A percentile compares a stretch with the other conserved stretches of the same genome.
Evolutionary conservation across 2,329 filamentous ascomycete genomes (phyloP).

Genomic region (Leptographium wingfieldii): DNA sequence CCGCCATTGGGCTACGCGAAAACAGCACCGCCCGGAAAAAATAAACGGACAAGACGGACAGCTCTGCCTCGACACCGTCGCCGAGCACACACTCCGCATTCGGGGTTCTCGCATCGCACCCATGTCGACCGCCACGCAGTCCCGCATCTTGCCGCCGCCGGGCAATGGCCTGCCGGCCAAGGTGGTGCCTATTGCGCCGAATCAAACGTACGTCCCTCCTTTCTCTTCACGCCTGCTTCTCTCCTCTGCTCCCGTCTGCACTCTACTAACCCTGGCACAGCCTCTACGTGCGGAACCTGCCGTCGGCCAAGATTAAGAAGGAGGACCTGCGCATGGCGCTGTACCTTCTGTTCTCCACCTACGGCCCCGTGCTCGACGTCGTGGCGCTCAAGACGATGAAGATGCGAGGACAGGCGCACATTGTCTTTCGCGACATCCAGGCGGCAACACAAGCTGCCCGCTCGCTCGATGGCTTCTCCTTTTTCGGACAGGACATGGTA

Average conservation of each 20-base stretch:
- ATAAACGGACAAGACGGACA: background rate
- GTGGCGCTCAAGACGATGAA: conserved; percentile 78
- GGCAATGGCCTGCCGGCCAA: conserved; percentile 20
- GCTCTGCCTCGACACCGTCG: background rate
- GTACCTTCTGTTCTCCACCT: conserved; percentile 89
- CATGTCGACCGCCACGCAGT: conserved; percentile 23
- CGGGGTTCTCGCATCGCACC: no score
- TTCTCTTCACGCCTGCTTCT: conserved; percentile 1
- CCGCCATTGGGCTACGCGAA: background rate
- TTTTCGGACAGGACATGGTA: conserved; percentile 79
- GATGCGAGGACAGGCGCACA: conserved; percentile 93
- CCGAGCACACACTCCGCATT: background rate
- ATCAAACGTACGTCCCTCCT: conserved; percentile 53
- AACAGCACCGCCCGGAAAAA: background rate
- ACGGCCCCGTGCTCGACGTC: conserved; percentile 84
- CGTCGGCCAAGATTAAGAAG: conserved; percentile 80
- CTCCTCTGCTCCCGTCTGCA: conserved; percentile 1
- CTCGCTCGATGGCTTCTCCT: conserved; percentile 70
- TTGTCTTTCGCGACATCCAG: conserved; percentile 81
- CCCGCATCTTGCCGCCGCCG: conserved; percentile 16
- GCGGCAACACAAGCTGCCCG: conserved; percentile 92
- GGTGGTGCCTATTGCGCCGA: conserved; percentile 49
- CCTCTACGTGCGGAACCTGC: conserved; percentile 79
- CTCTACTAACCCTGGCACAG: conserved; percentile 29
- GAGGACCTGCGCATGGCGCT: conserved; percentile 72